A percentile compares a stretch with the other conserved stretches of the same genome.
Conservation (phyloP, 228 moss, liverwort and hornwort species). For the Sphagnum fallax region DNA sequence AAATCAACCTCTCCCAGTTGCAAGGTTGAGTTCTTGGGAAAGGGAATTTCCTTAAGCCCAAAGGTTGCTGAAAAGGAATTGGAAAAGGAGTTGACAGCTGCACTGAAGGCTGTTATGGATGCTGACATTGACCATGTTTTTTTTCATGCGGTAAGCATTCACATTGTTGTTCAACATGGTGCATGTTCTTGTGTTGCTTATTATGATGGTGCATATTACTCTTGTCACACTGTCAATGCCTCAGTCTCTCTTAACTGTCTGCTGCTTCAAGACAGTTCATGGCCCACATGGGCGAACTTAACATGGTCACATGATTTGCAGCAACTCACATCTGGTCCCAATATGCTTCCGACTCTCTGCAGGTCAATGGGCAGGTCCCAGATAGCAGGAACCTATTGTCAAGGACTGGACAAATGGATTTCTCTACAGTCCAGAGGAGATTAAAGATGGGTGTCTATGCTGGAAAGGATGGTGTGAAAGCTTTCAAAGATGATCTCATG, state of each 20-base stretch:
- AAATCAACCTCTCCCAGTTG: conserved; percentile 34
- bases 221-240: too few species aligned
- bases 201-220: too few species aligned
- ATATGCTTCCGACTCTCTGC: conserved; percentile 2
- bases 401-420: conserved; percentile 59
- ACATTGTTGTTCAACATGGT: too few species aligned
- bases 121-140: conserved; percentile 64
- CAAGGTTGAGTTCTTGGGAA: conserved; percentile 48
- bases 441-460: conserved; percentile 70
- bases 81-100: conserved; percentile 61
- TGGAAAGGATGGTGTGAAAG: conserved; percentile 69
- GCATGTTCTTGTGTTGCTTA: too few species aligned
- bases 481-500: conserved; percentile 80
- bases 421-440: conserved; percentile 70
- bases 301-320: too few species aligned
- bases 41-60: conserved; percentile 31
- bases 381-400: conserved; percentile 52
- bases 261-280: too few species aligned
- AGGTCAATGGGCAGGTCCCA: conserved; percentile 49
- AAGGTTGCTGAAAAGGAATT: conserved; percentile 63
- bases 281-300: too few species aligned
- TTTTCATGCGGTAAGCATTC: conserved; percentile 56
- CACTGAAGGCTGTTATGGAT: conserved; percentile 70
- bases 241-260: too few species aligned
- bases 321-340: too few species aligned